Evolutionary conservation across 2,329 filamentous ascomycete species (phyloP).

Genomic region (Curvularia sp.): DNA sequence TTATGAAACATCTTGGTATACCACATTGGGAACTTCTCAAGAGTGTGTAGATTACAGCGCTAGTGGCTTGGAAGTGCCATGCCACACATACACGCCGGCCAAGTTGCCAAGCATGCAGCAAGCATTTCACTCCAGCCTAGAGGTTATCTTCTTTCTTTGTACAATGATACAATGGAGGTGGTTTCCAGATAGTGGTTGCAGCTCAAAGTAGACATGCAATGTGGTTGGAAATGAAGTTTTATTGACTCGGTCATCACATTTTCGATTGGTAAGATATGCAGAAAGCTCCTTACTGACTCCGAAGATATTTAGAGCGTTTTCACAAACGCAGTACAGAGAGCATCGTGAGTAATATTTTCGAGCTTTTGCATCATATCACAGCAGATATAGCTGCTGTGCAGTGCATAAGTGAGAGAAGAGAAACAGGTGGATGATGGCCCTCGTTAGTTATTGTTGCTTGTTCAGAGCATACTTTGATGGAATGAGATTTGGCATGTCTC

Average conservation of each 20-base stretch:
- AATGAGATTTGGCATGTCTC: neutral
- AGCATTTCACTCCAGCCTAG: neutral
- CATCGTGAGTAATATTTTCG: no score
- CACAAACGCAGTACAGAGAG: no score
- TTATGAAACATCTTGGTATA: slow-evolving; percentile 24
- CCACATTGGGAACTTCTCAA: slow-evolving; percentile 20
- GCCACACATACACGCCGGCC: slow-evolving; percentile 1
- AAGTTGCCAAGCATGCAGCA: neutral
- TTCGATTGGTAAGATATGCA: no score
- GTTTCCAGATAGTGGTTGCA: neutral
- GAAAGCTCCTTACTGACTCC: no score
- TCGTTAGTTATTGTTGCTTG: neutral
- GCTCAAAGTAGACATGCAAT: neutral
- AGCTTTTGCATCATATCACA: no score
- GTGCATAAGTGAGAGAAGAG: no score
- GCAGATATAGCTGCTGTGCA: no score
- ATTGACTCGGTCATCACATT: no score
- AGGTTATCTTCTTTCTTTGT: neutral
- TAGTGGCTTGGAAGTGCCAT: slow-evolving; percentile 31
- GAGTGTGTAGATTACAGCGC: slow-evolving; percentile 26
- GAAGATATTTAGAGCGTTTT: no score
- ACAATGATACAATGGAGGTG: neutral
- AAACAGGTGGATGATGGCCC: no score
- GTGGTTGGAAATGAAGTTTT: no score
- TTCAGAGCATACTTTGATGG: neutral